A percentile compares a stretch with the other conserved stretches of the same genome.
Conservation (phyloP, 192 early-diverging fungal species). For the Pilaira anomala region DNA sequence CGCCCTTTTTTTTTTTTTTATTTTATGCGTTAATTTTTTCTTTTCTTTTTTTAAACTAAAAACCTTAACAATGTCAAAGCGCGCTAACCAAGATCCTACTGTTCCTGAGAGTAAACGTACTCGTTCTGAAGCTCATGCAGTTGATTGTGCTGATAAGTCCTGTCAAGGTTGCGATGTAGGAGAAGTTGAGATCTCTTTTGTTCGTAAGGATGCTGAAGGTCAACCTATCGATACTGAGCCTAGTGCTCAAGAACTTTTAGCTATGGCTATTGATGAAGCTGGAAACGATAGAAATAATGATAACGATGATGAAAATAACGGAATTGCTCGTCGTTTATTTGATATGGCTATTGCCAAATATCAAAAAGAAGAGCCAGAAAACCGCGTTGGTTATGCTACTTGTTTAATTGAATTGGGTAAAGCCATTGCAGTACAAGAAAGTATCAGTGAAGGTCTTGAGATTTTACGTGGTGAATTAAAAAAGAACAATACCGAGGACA, state of each 20-base stretch:
- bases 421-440: conserved; percentile 26
- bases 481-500: neutral
- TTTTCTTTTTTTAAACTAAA: neutral
- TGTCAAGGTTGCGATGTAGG: conserved; percentile 64
- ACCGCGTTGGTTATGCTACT: conserved; percentile 32
- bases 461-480: conserved; percentile 15
- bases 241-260: conserved; percentile 53
- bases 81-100: neutral
- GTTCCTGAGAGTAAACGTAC: neutral
- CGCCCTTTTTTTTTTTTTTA: neutral
- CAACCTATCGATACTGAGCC: conserved; percentile 32
- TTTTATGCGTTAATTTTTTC: conserved; percentile 6
- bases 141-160: conserved; percentile 52
- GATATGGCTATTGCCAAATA: conserved; percentile 56
- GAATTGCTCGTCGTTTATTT: conserved; percentile 46
- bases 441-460: conserved; percentile 32
- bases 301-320: conserved; percentile 18
- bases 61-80: conserved; percentile 14
- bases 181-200: conserved; percentile 54
- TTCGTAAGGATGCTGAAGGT: conserved; percentile 38
- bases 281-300: neutral
- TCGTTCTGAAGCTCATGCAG: conserved; percentile 38
- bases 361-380: conserved; percentile 38
- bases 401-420: conserved; percentile 36
- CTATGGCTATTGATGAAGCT: conserved; percentile 54